Conservation (phyloP, 306 rosid genomes). For the Delonix regia region DNA sequence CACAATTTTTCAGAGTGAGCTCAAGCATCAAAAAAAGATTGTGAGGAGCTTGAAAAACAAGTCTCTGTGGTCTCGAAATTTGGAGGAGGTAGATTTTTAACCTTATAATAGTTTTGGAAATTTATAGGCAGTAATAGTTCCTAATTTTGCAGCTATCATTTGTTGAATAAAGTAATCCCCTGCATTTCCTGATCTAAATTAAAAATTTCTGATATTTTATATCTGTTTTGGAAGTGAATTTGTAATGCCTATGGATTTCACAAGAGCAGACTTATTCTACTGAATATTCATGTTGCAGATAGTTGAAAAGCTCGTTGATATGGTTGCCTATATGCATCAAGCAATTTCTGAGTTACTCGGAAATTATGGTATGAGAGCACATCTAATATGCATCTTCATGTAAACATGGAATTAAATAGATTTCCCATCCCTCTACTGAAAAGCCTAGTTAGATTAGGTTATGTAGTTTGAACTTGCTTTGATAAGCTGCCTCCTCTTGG, state of each 20-base stretch:
- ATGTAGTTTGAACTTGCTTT: conserved; percentile 21
- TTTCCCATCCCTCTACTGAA: not conserved
- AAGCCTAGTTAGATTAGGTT: conserved; percentile 1
- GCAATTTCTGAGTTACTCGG: conserved; percentile 69
- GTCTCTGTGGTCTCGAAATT: conserved; percentile 84
- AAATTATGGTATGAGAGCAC: conserved; percentile 56
- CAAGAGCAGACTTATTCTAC: conserved; percentile 20
- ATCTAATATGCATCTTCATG: conserved; percentile 28
- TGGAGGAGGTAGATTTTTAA: conserved; percentile 80
- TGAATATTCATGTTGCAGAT: conserved; percentile 65
- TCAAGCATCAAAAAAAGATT: conserved; percentile 80
- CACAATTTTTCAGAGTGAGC: conserved; percentile 72
- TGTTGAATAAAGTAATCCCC: conserved; percentile 25
- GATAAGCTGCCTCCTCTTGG: conserved; percentile 14
- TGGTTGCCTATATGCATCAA: conserved; percentile 68
- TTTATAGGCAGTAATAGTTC: conserved; percentile 19
- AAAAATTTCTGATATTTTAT: not conserved
- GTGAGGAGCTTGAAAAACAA: conserved; percentile 85
- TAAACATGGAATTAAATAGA: conserved; percentile 10
- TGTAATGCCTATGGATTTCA: conserved; percentile 14
- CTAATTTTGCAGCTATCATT: conserved; percentile 19
- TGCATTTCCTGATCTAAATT: conserved; percentile 4
- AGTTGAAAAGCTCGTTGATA: conserved; percentile 81
- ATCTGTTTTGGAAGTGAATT: not conserved
- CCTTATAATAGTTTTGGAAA: conserved; percentile 9